Conservation (phyloP, 805 yeast genomes). For the Ogataea glucozyma region DNA sequence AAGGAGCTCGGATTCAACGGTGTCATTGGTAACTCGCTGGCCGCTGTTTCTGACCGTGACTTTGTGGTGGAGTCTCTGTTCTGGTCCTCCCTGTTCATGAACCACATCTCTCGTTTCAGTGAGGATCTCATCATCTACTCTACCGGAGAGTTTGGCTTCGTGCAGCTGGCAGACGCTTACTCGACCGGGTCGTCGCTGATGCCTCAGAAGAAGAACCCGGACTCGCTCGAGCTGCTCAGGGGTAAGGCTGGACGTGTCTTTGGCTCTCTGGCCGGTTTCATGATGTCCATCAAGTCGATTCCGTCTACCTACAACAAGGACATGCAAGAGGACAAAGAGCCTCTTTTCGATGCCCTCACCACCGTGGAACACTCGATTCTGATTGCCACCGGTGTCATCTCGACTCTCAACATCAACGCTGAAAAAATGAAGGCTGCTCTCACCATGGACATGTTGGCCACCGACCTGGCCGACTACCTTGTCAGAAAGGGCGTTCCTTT, state of each 20-base stretch:
- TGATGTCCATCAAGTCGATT: conserved; percentile 95
- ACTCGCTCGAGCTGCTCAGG: conserved; percentile 88
- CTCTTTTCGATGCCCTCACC: conserved; percentile 85
- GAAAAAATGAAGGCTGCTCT: conserved; percentile 82
- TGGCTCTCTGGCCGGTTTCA: conserved; percentile 91
- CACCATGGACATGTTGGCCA: conserved; percentile 99
- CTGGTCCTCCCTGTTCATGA: conserved; percentile 94
- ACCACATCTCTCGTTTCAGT: conserved; percentile 89
- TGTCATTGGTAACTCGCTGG: conserved; percentile 90
- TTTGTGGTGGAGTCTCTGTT: conserved; percentile 94
- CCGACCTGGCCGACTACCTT: conserved; percentile 95
- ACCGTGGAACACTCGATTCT: conserved; percentile 93
- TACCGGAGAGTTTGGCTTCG: conserved; percentile 95
- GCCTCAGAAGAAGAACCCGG: conserved; percentile 99
- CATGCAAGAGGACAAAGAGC: conserved; percentile 98
- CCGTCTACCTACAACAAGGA: conserved; percentile 98
- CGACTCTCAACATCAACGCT: conserved; percentile 74
- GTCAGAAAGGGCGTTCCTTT: conserved; percentile 98
- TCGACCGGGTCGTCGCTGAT: conserved; percentile 97
- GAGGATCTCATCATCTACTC: conserved; percentile 96
- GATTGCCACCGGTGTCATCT: conserved; percentile 94
- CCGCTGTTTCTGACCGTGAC: conserved; percentile 98
- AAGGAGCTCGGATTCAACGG: conserved; percentile 74
- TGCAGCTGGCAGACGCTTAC: conserved; percentile 93
- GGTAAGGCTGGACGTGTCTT: conserved; percentile 98